phyloP scores from a whole-genome alignment of 1,139 yeast genomes.

The Saccharomyces uvarum region DNA sequence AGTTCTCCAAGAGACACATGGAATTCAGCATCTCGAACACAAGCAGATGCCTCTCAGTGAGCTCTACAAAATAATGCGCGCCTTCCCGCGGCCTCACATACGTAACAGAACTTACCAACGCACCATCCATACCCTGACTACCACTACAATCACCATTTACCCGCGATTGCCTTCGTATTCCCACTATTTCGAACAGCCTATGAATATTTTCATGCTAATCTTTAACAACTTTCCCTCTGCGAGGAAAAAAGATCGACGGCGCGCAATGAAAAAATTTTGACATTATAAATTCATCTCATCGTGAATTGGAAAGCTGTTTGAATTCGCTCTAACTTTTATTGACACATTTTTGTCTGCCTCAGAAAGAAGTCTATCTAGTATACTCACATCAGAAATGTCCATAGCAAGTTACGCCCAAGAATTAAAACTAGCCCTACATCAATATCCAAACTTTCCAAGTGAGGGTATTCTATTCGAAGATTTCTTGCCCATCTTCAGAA shows the following conservation, averaged over 20 bases:
- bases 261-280: constrained; percentile 5
- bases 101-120: not conserved
- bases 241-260: not conserved
- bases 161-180: not conserved
- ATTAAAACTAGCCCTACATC: constrained; percentile 58
- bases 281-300: constrained; percentile 3
- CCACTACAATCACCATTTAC: constrained; percentile 2
- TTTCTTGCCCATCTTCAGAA: constrained; percentile 84
- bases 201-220: not conserved
- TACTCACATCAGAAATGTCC: constrained; percentile 17
- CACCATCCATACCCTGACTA: constrained; percentile 1
- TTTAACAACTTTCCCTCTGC: not conserved
- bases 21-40: constrained; percentile 28
- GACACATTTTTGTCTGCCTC: not conserved
- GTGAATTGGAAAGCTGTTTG: not conserved
- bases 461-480: constrained; percentile 95
- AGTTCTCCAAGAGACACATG: constrained; percentile 23
- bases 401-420: constrained; percentile 46
- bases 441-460: constrained; percentile 87
- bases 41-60: constrained; percentile 16
- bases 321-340: not conserved
- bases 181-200: not conserved
- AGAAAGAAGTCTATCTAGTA: not conserved
- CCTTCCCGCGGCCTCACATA: constrained; percentile 3
- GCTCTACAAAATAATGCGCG: constrained; percentile 25